A percentile compares a stretch with the other conserved stretches of the same genome.
Evolutionary conservation across 192 early-diverging fungal species (phyloP).

Genomic region (Podila horticola): DNA sequence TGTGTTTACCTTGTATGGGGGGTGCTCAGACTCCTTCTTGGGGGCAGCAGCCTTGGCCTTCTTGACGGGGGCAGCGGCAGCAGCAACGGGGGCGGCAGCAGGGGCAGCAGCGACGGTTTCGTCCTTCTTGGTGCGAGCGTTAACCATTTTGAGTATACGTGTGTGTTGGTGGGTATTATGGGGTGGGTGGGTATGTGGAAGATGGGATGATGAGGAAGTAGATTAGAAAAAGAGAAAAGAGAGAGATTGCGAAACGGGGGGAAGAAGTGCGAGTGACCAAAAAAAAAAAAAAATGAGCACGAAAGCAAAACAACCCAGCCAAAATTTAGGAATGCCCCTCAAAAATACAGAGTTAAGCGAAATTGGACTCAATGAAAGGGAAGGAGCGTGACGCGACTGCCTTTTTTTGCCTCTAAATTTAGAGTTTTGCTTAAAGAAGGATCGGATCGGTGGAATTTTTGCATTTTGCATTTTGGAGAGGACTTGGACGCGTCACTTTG

Average conservation of each 20-base stretch:
- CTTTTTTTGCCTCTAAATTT: too few species aligned
- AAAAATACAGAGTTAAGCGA: neutral
- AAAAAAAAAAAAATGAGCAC: neutral
- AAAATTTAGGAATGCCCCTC: neutral
- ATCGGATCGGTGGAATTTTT: too few species aligned
- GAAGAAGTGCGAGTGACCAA: neutral
- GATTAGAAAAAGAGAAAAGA: slow-evolving; percentile 3
- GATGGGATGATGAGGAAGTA: neutral
- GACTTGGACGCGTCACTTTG: too few species aligned
- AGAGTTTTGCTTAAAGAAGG: too few species aligned
- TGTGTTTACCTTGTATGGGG: slow-evolving; percentile 48
- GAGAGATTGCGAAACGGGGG: slow-evolving; percentile 6
- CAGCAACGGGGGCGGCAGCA: slow-evolving; percentile 27
- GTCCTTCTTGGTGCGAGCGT: slow-evolving; percentile 55
- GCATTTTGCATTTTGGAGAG: too few species aligned
- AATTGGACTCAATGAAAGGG: too few species aligned
- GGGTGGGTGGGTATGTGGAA: neutral
- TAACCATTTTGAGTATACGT: slow-evolving; percentile 28
- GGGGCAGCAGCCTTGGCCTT: slow-evolving; percentile 50
- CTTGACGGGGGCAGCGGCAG: slow-evolving; percentile 42
- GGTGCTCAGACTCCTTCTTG: slow-evolving; percentile 56
- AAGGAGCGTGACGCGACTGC: too few species aligned
- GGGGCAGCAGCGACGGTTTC: slow-evolving; percentile 37
- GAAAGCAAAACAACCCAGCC: neutral
- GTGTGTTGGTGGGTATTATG: slow-evolving; percentile 3